A percentile compares a stretch with the other conserved stretches of the same genome.
phyloP scores from a whole-genome alignment of 1,284 basidiomycete genomes.

The Coniophora puteana region DNA sequence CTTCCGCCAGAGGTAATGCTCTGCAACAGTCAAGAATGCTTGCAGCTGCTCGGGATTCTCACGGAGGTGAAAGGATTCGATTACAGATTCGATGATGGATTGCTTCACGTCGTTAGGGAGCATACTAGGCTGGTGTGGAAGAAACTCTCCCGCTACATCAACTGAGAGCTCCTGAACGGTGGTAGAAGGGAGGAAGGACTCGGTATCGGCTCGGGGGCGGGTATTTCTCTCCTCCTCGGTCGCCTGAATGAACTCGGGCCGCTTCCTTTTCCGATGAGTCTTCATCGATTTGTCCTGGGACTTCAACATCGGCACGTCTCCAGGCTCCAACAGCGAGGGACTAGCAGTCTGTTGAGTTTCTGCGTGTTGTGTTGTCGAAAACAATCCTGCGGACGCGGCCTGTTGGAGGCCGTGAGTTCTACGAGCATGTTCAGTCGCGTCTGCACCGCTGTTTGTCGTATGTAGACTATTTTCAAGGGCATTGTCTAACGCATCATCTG shows the following conservation, averaged over 20 bases:
- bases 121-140: neutral
- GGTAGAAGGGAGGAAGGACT: no score
- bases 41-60: slow-evolving; percentile 4
- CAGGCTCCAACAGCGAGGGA: no score
- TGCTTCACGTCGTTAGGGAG: neutral
- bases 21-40: slow-evolving; percentile 1
- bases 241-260: no score
- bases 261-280: no score
- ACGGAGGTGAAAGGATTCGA: neutral
- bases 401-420: no score
- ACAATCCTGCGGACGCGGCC: no score
- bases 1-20: neutral
- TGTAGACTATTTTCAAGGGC: neutral
- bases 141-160: neutral
- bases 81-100: neutral
- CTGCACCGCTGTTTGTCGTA: neutral
- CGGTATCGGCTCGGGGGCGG: neutral
- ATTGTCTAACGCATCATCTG: neutral
- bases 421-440: no score
- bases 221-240: neutral
- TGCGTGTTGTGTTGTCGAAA: no score
- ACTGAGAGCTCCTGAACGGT: no score
- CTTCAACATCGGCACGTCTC: no score
- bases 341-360: no score
- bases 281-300: no score